phyloP scores from a whole-genome alignment of 371 early-diverging fungal genomes.

The Conidiobolus incongruus region DNA sequence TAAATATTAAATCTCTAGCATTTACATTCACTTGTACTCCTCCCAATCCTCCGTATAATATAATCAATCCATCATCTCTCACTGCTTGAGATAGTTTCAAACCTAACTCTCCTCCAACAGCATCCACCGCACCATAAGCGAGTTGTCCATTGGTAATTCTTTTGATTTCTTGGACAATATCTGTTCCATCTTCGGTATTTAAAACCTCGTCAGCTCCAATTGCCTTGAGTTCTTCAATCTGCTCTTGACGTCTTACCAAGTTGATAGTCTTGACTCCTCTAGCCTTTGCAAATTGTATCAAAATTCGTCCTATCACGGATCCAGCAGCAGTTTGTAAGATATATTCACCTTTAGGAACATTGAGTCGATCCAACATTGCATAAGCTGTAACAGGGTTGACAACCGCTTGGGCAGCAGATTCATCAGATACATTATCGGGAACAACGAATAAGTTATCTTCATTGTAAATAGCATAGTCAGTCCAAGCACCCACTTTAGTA shows the following conservation, averaged over 20 bases:
- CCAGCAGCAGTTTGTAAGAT: background rate
- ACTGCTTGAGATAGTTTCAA: too few species aligned
- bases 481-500: too few species aligned
- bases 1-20: background rate
- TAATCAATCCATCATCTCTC: too few species aligned
- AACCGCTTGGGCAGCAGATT: constrained; percentile 1
- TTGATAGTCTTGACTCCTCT: background rate
- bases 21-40: too few species aligned
- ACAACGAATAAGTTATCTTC: background rate
- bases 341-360: background rate
- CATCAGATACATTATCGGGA: constrained; percentile 1
- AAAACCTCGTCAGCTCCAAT: background rate
- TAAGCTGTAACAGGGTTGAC: constrained; percentile 1
- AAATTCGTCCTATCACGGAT: background rate
- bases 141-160: background rate
- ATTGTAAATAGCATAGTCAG: too few species aligned
- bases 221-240: background rate
- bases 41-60: too few species aligned
- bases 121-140: constrained; percentile 4
- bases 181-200: background rate
- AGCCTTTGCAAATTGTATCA: background rate
- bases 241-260: background rate
- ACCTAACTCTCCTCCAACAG: background rate
- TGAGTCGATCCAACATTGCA: background rate
- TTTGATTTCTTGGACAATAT: background rate